Conservation (phyloP, 169 alveolate genomes). For the Plasmodium inui region DNA sequence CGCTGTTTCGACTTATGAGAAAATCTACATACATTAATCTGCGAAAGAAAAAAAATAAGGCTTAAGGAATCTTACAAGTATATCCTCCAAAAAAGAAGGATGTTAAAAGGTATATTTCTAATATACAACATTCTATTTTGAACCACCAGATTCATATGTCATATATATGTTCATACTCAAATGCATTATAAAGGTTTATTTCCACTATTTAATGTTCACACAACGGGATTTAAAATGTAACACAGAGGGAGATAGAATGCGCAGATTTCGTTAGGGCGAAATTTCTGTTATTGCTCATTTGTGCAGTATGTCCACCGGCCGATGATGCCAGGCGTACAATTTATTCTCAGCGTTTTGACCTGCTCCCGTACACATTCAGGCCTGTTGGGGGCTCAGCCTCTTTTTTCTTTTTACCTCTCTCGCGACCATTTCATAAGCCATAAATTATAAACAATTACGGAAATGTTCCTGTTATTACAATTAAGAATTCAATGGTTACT, state of each 20-base stretch:
- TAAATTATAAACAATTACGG: no score
- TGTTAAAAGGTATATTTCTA: background rate
- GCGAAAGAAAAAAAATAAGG: background rate
- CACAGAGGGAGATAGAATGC: background rate
- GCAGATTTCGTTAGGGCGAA: background rate
- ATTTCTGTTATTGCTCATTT: background rate
- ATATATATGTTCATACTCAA: background rate
- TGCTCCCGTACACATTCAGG: conserved; percentile 11
- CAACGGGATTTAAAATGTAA: background rate
- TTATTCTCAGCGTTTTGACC: background rate
- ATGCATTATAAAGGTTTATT: background rate
- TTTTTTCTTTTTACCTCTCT: background rate
- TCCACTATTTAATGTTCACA: background rate
- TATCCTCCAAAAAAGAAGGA: background rate
- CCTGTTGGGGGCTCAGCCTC: background rate
- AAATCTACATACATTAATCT: background rate
- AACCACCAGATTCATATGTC: background rate
- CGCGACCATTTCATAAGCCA: no score
- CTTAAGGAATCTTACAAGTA: background rate
- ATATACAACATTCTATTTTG: background rate
- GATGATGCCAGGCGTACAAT: background rate
- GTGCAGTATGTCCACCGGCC: background rate
- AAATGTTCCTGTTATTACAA: no score
- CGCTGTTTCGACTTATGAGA: background rate
- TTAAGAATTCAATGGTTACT: no score